Evolutionary conservation across 768 basidiomycete species (phyloP), one percentile per base, ranked within the genome.

Genomic region (Mycena venus): DNA sequence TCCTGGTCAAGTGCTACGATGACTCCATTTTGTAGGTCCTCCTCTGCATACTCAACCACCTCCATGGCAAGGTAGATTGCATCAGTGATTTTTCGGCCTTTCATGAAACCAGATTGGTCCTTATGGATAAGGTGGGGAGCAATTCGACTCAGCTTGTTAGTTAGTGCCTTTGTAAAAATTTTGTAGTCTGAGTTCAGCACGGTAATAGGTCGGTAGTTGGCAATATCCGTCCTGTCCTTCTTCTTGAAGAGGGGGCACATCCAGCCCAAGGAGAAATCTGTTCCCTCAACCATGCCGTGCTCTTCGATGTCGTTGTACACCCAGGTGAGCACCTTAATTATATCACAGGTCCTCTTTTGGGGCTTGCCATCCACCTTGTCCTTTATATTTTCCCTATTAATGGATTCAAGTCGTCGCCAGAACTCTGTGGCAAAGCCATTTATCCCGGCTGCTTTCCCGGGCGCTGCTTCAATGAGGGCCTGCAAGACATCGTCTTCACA

Each of bases 101-200:
- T 74, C 0, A 84, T 42, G 5, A 84, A 84, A 0, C 81, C 82
- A 0, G 80, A 60, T 58, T 83, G 83, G 58, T 80, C 66, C 34
- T 40, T 36, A 29, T 66, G 40, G 1, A 42, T 42, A 42, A 42
- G 42, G 42, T 42, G 19, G 12, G 42, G 42, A 12, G 42, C 42
- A 42, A 73, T 32, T 5, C 56, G 29, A 14, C 51, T 34, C 17
- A 73, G 51, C 27, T 73, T 73, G 14, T 70, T 42, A 8, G 72
- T 12, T 17, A 73, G 32, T 4, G 66, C 64, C 47, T 73, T 73
- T 3, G 72, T 73, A 56, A 73, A 73, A 12, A 73, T 53, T 34
- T 73, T 73, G 31, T 73, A 73, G 55, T 73, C 66, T 3, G 47
- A 38, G 66, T 73, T 73, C 32, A 73, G 65, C 0, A 81, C 66